Evolutionary conservation across 73 alveolate genomes (phyloP).

Genomic region (Blepharisma japonicum): DNA sequence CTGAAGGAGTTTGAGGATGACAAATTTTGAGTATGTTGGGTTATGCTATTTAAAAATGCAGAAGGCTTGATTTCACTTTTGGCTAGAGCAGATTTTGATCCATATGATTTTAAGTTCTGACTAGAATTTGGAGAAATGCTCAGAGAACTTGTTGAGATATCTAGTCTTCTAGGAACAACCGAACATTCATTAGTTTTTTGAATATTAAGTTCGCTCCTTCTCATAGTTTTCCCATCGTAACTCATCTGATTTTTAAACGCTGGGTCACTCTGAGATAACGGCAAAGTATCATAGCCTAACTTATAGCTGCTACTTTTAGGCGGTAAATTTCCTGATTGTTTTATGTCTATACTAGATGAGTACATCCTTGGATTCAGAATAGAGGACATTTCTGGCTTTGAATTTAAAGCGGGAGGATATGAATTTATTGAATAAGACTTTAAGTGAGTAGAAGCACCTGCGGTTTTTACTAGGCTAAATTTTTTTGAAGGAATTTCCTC

Average conservation of each 20-base stretch:
- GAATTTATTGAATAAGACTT: neutral
- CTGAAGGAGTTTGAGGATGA: neutral
- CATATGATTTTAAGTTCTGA: neutral
- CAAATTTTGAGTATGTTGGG: too few species aligned
- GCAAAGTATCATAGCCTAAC: too few species aligned
- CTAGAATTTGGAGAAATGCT: neutral
- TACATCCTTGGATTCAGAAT: neutral
- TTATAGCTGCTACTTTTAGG: neutral
- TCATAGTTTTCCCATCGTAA: neutral
- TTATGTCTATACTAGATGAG: neutral
- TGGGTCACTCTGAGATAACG: too few species aligned
- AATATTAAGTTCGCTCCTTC: neutral
- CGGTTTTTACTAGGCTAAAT: neutral
- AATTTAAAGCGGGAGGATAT: neutral
- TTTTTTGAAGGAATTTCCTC: neutral
- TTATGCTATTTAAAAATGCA: conserved; percentile 1
- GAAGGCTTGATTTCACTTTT: neutral
- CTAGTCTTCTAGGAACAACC: neutral
- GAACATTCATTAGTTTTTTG: too few species aligned
- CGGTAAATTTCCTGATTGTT: neutral
- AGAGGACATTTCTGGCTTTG: neutral
- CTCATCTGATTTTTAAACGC: neutral
- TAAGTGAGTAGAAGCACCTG: neutral
- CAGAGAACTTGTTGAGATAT: neutral
- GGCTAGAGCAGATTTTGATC: neutral